These are phyloP conservation scores for Coemansia sp. DNA, from an alignment of 192 early-diverging fungal genomes.

Conservation along the genomic window DNA sequence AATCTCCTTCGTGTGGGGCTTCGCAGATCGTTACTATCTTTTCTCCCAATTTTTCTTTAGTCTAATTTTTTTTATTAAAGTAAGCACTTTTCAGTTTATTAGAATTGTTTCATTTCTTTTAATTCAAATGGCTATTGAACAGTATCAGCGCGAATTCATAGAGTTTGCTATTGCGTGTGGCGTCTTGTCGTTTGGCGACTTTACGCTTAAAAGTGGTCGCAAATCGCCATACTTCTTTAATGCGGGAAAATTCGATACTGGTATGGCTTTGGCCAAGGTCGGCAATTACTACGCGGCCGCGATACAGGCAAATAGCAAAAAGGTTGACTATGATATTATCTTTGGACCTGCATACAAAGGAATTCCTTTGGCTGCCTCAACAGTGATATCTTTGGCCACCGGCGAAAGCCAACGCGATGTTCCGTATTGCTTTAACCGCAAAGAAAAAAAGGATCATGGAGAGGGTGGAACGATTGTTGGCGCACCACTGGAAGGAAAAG, in stretches of 20 bases:
- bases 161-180: conserved; percentile 82
- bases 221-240: conserved; percentile 99
- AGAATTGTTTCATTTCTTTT: no score
- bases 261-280: conserved; percentile 76
- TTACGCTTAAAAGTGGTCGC: conserved; percentile 93
- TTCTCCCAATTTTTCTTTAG: neutral
- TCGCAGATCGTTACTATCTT: no score
- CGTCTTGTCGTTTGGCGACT: conserved; percentile 91
- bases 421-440: conserved; percentile 95
- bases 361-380: conserved; percentile 86
- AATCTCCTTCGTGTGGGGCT: no score
- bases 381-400: conserved; percentile 73
- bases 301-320: conserved; percentile 60
- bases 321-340: conserved; percentile 79
- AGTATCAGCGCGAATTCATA: conserved; percentile 94
- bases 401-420: conserved; percentile 55
- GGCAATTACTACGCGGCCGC: conserved; percentile 91
- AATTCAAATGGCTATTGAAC: conserved; percentile 34
- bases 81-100: neutral
- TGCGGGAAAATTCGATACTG: conserved; percentile 94
- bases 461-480: conserved; percentile 98
- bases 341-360: conserved; percentile 99
- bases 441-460: conserved; percentile 99
- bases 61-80: neutral
- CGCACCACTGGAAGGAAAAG: conserved; percentile 68